Evolutionary conservation across 257 asterid genomes (phyloP).

Genomic region (Scutellaria minor): DNA sequence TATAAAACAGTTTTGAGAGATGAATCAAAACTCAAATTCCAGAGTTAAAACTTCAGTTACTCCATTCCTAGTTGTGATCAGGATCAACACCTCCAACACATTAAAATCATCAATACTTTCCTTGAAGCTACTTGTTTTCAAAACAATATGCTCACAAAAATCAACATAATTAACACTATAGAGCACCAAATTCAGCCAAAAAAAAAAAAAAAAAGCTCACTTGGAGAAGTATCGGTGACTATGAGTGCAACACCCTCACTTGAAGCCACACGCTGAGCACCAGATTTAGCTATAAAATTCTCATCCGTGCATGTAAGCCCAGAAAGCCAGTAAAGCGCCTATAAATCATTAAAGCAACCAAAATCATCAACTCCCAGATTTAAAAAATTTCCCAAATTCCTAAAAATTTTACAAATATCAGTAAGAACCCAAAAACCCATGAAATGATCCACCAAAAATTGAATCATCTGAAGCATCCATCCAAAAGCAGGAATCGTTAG

Average conservation of each 20-base stretch:
- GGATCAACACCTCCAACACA: not conserved
- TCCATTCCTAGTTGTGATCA: not conserved
- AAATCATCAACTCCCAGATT: not conserved
- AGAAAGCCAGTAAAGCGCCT: constrained; percentile 98
- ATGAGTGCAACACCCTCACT: constrained; percentile 75
- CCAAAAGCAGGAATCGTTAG: not conserved
- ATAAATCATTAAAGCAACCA: not conserved
- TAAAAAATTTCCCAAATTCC: not conserved
- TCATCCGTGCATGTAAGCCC: constrained; percentile 96
- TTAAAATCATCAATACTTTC: not conserved
- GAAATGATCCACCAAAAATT: constrained; percentile 15
- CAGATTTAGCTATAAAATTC: constrained; percentile 85
- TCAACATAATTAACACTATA: not conserved
- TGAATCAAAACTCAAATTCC: constrained; percentile 7
- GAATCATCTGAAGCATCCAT: not conserved
- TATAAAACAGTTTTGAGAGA: not conserved
- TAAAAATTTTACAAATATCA: not conserved
- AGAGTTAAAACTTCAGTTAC: not conserved
- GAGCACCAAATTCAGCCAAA: not conserved
- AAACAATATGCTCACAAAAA: not conserved
- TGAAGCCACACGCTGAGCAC: constrained; percentile 96
- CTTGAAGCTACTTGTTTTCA: not conserved
- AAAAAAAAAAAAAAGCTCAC: constrained; percentile 44
- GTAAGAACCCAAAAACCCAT: not conserved
- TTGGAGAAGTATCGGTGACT: constrained; percentile 90